Evolutionary conservation across 106 monocot genomes (phyloP).

Genomic region (Apostasia shenzhenica): DNA sequence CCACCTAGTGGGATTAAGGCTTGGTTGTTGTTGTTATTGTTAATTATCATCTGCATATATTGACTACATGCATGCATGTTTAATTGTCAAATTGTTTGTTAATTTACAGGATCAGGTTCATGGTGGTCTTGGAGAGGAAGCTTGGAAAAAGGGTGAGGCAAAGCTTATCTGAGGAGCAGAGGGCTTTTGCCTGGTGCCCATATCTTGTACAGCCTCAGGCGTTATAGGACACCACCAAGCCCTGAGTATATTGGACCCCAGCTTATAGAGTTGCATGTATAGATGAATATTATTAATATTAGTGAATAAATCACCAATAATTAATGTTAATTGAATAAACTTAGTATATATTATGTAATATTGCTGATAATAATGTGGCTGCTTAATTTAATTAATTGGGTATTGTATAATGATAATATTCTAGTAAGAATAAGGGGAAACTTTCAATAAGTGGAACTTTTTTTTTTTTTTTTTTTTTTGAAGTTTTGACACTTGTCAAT

Average conservation of each 20-base stretch:
- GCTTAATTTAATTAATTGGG: no score
- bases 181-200: constrained; percentile 85
- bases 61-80: background rate
- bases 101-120: constrained; percentile 56
- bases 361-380: no score
- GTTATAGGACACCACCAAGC: constrained; percentile 48
- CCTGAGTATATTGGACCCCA: constrained; percentile 75
- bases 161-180: constrained; percentile 54
- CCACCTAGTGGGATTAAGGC: no score
- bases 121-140: constrained; percentile 56
- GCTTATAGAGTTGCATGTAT: constrained; percentile 63
- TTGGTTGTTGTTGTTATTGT: background rate
- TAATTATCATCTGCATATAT: background rate
- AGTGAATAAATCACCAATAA: no score
- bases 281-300: constrained; percentile 24
- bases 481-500: no score
- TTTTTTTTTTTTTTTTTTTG: no score
- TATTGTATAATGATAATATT: no score
- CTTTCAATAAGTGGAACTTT: no score
- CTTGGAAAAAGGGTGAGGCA: constrained; percentile 38
- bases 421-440: no score
- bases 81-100: background rate
- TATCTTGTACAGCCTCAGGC: constrained; percentile 66
- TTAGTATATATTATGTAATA: no score
- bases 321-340: no score